Conservation (phyloP, 2,329 filamentous ascomycete genomes). For the Fusarium redolens region DNA sequence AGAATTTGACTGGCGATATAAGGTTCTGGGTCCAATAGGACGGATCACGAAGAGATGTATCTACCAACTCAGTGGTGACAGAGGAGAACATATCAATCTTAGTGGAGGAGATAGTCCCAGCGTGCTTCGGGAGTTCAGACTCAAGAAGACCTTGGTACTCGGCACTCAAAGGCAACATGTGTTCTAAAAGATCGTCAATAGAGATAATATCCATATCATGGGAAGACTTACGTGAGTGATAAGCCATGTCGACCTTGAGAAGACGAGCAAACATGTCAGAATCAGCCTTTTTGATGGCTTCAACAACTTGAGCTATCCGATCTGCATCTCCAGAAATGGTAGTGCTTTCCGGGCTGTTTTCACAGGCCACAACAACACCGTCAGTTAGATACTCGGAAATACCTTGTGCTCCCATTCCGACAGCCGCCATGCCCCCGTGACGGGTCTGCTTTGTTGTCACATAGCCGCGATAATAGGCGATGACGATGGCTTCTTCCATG, state of each 20-base stretch:
- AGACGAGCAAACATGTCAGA: constrained; percentile 6
- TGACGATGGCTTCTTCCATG: constrained; percentile 2
- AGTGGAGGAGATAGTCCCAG: accelerated
- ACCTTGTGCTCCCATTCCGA: not conserved
- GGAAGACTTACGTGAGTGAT: constrained; percentile 14
- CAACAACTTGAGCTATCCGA: not conserved
- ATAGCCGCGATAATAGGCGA: constrained; percentile 11
- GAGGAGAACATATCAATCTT: constrained; percentile 50
- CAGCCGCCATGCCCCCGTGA: constrained; percentile 4
- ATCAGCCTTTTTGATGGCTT: not conserved
- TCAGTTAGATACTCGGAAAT: not conserved
- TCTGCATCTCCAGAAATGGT: constrained; percentile 9
- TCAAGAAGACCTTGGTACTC: not conserved
- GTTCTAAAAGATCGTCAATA: constrained; percentile 37
- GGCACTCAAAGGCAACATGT: constrained; percentile 29
- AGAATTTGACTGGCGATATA: constrained; percentile 52
- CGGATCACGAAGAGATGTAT: constrained; percentile 50
- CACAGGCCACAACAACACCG: constrained; percentile 9
- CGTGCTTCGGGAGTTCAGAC: not conserved
- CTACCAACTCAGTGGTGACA: constrained; percentile 52
- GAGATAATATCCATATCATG: not conserved
- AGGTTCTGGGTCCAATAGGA: constrained; percentile 56
- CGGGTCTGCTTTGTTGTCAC: not conserved
- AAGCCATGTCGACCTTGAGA: constrained; percentile 6
- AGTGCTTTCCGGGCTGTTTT: constrained; percentile 10